Evolutionary conservation across 2,329 filamentous ascomycete genomes (phyloP).

Genomic region (Colletotrichum kahawae): DNA sequence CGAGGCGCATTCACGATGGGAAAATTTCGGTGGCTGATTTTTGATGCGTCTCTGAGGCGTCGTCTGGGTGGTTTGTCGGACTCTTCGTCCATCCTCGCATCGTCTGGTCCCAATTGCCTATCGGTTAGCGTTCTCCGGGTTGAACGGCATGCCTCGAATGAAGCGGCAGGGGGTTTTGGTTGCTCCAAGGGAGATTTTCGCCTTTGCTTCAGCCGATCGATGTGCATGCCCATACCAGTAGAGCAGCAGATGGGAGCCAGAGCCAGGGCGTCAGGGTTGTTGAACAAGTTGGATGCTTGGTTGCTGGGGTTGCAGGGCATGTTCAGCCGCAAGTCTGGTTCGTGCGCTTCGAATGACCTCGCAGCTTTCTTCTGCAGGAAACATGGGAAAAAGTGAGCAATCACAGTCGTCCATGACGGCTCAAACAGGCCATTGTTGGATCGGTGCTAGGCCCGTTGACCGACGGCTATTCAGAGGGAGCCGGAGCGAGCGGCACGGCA

Average conservation of each 20-base stretch:
- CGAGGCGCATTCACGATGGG: background rate
- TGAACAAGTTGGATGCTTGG: background rate
- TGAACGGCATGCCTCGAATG: background rate
- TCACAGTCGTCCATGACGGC: background rate
- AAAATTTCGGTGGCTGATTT: background rate
- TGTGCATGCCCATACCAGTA: background rate
- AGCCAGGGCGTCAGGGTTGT: background rate
- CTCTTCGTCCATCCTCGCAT: background rate
- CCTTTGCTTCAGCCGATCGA: background rate
- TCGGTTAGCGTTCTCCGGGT: background rate
- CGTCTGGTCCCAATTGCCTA: background rate
- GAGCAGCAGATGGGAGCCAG: background rate
- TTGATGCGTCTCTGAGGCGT: background rate
- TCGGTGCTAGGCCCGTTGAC: background rate
- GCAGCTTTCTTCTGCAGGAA: background rate
- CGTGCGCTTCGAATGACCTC: background rate
- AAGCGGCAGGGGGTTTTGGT: background rate
- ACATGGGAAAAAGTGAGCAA: background rate
- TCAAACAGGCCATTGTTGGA: background rate
- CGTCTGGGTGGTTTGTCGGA: background rate
- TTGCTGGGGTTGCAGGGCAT: background rate
- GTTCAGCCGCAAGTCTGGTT: slow-evolving; percentile 3
- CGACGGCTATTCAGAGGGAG: background rate
- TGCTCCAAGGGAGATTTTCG: background rate
- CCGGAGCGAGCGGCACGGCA: background rate